phyloP scores from a whole-genome alignment of 345 rosid genomes.

The Draba incana region DNA sequence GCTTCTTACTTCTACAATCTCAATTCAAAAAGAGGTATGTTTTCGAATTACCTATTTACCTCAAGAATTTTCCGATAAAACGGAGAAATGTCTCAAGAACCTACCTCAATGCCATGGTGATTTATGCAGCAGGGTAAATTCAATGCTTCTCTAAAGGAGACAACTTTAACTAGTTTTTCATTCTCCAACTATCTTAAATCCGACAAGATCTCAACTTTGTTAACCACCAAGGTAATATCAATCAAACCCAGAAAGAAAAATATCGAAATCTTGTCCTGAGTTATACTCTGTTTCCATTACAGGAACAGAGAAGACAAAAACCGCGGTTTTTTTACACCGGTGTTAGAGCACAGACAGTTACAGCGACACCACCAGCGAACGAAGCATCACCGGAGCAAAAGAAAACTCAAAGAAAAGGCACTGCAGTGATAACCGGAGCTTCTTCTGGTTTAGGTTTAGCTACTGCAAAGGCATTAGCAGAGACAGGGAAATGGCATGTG shows the following conservation, averaged over 20 bases:
- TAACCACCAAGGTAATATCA: conserved; percentile 59
- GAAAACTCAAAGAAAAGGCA: conserved; percentile 80
- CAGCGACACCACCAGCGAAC: conserved; percentile 54
- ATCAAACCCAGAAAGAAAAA: neutral
- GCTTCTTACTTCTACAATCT: conserved; percentile 63
- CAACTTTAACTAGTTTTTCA: conserved; percentile 67
- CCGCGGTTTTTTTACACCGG: neutral
- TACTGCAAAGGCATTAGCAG: conserved; percentile 85
- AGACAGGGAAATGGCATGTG: conserved; percentile 84
- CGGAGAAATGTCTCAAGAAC: neutral
- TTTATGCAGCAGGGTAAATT: conserved; percentile 58
- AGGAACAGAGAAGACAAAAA: conserved; percentile 32
- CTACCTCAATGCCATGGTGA: conserved; percentile 16
- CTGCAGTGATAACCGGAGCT: conserved; percentile 79
- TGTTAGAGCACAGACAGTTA: conserved; percentile 61
- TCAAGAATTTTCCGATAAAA: neutral
- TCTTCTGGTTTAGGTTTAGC: conserved; percentile 95
- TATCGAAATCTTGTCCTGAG: conserved; percentile 9
- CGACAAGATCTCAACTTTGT: conserved; percentile 51
- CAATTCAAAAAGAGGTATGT: conserved; percentile 67
- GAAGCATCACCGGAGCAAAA: conserved; percentile 58
- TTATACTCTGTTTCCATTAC: conserved; percentile 14
- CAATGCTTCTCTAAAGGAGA: conserved; percentile 67
- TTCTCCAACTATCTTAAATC: conserved; percentile 54
- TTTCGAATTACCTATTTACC: neutral